A percentile compares a stretch with the other conserved stretches of the same genome.
Conservation (phyloP, 202 grass and related monocot genomes). For the Musa balbisiana region DNA sequence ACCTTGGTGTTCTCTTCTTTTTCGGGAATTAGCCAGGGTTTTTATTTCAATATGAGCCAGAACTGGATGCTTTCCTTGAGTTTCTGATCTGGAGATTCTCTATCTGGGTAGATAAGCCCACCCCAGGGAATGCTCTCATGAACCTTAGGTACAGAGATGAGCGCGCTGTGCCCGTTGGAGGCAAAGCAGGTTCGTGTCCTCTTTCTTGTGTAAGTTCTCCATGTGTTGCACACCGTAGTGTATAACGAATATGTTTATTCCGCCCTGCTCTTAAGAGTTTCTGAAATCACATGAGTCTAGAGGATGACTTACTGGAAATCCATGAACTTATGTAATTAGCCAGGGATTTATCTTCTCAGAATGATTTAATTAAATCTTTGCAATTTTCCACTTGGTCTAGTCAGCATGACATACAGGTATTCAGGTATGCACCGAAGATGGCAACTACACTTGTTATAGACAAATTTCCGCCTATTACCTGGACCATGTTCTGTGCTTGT, state of each 20-base stretch:
- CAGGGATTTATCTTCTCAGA: too few species aligned
- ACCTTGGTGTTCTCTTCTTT: neutral
- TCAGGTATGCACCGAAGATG: too few species aligned
- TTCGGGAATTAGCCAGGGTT: slow-evolving; percentile 77
- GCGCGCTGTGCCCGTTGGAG: slow-evolving; percentile 37
- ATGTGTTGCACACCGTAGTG: neutral
- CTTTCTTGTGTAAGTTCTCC: neutral
- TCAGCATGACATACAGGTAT: too few species aligned
- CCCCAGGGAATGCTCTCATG: slow-evolving; percentile 90
- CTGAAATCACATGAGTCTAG: too few species aligned
- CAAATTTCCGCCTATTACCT: too few species aligned
- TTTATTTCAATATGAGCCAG: slow-evolving; percentile 94
- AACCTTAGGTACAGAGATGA: slow-evolving; percentile 95
- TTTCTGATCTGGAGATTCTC: slow-evolving; percentile 99
- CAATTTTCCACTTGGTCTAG: too few species aligned
- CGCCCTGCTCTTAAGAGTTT: too few species aligned
- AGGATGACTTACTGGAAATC: too few species aligned
- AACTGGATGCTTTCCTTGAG: slow-evolving; percentile 94
- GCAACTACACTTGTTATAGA: too few species aligned
- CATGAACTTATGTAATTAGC: too few species aligned
- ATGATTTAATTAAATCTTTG: too few species aligned
- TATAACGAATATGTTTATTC: neutral
- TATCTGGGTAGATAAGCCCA: slow-evolving; percentile 96
- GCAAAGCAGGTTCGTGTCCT: slow-evolving; percentile 53
- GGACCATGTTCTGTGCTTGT: too few species aligned